Percentiles rank a stretch among this genome's conserved stretches.
Conservation (phyloP, 257 asterid genomes). For the Solanum neorickii region DNA sequence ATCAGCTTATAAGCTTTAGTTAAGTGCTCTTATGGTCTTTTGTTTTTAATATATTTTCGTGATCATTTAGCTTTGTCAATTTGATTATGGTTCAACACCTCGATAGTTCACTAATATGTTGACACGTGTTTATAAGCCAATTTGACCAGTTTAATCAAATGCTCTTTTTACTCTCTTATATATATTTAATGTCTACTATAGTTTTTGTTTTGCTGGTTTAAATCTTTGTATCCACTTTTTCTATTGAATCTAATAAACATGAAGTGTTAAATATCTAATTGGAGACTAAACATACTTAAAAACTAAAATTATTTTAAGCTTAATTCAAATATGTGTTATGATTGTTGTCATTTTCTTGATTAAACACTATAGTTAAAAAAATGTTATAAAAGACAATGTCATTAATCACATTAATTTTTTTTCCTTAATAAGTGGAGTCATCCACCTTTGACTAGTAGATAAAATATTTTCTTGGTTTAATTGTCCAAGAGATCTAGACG, state of each 20-base stretch:
- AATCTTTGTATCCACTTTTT: not conserved
- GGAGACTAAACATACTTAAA: too few species aligned
- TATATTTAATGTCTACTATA: not conserved
- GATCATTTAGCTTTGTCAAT: not conserved
- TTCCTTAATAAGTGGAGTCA: not conserved
- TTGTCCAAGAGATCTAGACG: not conserved
- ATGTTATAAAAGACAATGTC: not conserved
- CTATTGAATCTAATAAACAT: not conserved
- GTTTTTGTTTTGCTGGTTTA: not conserved
- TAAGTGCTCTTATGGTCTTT: not conserved
- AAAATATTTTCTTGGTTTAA: not conserved
- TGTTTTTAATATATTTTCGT: not conserved
- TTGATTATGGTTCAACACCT: too few species aligned
- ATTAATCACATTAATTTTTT: not conserved
- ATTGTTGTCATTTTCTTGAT: not conserved
- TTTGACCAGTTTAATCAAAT: not conserved
- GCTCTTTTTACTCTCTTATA: not conserved
- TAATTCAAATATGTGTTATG: not conserved
- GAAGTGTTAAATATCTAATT: not conserved
- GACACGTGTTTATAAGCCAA: not conserved
- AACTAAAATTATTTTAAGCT: too few species aligned
- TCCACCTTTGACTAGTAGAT: not conserved
- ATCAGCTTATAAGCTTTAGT: not conserved
- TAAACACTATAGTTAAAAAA: not conserved
- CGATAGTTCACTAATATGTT: not conserved